Conservation (phyloP, 192 early-diverging fungal genomes). For the Coemansia sp. region DNA sequence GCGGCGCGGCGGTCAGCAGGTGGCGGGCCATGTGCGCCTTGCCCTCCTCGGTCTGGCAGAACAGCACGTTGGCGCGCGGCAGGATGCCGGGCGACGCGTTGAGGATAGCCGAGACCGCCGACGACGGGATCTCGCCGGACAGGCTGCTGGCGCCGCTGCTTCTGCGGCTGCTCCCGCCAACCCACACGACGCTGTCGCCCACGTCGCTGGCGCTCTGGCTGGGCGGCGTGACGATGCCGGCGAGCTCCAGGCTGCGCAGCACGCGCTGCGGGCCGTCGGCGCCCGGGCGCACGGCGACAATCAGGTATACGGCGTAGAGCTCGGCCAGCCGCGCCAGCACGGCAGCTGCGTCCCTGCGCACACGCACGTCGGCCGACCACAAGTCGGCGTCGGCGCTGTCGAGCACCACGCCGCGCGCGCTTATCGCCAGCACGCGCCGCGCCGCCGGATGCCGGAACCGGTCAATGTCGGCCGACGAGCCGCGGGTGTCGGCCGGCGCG, state of each 20-base stretch:
- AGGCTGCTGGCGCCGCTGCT: background rate
- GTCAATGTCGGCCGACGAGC: background rate
- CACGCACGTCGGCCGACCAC: constrained; percentile 10
- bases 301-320: constrained; percentile 20
- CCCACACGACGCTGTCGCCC: constrained; percentile 23
- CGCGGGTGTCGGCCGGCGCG: background rate
- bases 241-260: background rate
- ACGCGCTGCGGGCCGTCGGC: background rate
- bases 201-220: background rate
- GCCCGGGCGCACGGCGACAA: constrained; percentile 13
- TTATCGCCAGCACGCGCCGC: constrained; percentile 15
- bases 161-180: background rate
- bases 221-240: background rate
- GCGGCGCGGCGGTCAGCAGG: constrained; percentile 7
- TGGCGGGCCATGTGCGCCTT: constrained; percentile 37
- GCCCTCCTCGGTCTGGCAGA: constrained; percentile 47
- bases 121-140: constrained; percentile 14
- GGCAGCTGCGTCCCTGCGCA: background rate
- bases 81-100: constrained; percentile 4
- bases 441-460: background rate
- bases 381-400: constrained; percentile 2
- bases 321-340: constrained; percentile 4
- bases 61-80: constrained; percentile 8
- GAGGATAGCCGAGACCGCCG: constrained; percentile 15
- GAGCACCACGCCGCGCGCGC: constrained; percentile 26